A percentile compares a stretch with the other conserved stretches of the same genome.
These are phyloP conservation scores for Aquanectria penicillioides DNA, from an alignment of 2,329 filamentous ascomycete species.

Conservation along the genomic window DNA sequence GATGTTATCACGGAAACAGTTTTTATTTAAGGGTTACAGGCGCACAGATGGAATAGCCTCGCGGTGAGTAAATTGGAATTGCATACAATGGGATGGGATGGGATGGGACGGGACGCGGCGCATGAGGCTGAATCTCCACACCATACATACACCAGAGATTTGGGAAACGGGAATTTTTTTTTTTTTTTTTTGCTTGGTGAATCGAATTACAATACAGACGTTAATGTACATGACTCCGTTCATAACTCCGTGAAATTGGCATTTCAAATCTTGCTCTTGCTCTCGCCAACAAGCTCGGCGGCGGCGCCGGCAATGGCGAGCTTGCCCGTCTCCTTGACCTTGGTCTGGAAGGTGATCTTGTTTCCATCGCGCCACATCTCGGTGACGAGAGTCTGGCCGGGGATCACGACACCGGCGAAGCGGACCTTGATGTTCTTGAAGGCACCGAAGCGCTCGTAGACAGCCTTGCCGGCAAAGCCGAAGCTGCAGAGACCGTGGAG, in stretches of 20 bases:
- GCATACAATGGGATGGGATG: too few relatives aligned
- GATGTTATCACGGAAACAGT: constrained; percentile 58
- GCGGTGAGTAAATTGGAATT: constrained; percentile 26
- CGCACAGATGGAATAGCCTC: constrained; percentile 25
- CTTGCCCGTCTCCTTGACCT: constrained; percentile 93
- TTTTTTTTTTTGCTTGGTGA: too few relatives aligned
- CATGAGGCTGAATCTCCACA: constrained; percentile 6
- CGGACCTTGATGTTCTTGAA: constrained; percentile 94
- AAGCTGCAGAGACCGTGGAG: constrained; percentile 97
- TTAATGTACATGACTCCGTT: constrained; percentile 35
- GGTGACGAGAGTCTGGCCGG: constrained; percentile 88
- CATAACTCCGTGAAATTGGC: constrained; percentile 22
- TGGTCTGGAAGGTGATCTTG: constrained; percentile 84
- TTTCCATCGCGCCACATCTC: constrained; percentile 94
- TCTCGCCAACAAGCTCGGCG: constrained; percentile 70
- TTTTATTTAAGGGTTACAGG: constrained; percentile 47
- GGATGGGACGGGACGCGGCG: constrained; percentile 15
- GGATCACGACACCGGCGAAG: constrained; percentile 86
- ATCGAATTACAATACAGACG: constrained; percentile 41
- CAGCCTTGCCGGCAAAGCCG: constrained; percentile 89
- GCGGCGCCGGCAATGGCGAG: constrained; percentile 84
- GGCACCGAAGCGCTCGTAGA: constrained; percentile 83
- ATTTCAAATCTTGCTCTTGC: constrained; percentile 45
- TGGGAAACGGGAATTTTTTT: constrained; percentile 32
- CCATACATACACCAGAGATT: constrained; percentile 25